Conservation (phyloP, 768 basidiomycete species). For the Russula sp. region DNA sequence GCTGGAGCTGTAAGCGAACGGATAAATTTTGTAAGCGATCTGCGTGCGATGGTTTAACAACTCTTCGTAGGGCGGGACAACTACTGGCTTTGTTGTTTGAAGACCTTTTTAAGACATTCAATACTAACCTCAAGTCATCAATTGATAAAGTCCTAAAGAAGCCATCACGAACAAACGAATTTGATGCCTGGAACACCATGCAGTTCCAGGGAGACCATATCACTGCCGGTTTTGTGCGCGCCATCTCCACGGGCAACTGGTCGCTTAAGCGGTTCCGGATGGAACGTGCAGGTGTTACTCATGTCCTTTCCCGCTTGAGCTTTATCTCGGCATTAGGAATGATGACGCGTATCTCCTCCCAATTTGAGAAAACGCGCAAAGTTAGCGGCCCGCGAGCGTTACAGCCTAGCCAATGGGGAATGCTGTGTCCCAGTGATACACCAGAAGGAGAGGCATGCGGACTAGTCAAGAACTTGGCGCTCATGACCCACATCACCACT, state of each 20-base stretch:
- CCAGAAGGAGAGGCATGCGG: slow-evolving; percentile 99
- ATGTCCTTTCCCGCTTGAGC: slow-evolving; percentile 90
- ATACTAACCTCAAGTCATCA: slow-evolving; percentile 87
- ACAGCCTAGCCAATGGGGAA: slow-evolving; percentile 99
- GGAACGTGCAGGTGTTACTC: slow-evolving; percentile 97
- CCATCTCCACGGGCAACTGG: slow-evolving; percentile 99
- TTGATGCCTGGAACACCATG: slow-evolving; percentile 93
- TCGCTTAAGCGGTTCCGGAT: slow-evolving; percentile 98
- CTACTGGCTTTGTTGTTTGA: slow-evolving; percentile 94
- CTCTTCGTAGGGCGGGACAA: slow-evolving; percentile 76
- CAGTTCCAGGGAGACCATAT: slow-evolving; percentile 95
- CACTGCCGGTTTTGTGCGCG: slow-evolving; percentile 92
- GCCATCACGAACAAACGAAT: slow-evolving; percentile 88
- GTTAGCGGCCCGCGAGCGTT: slow-evolving; percentile 96
- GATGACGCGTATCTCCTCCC: slow-evolving; percentile 99
- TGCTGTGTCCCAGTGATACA: slow-evolving; percentile 96
- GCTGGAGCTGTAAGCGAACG: slow-evolving; percentile 77
- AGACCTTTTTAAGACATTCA: slow-evolving; percentile 98
- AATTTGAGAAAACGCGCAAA: slow-evolving; percentile 99
- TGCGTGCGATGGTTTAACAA: slow-evolving; percentile 1
- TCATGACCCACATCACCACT: slow-evolving; percentile 99
- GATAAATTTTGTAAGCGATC: neutral
- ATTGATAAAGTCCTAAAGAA: slow-evolving; percentile 99
- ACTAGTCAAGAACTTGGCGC: slow-evolving; percentile 94
- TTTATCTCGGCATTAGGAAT: slow-evolving; percentile 98